Base-by-base conservation (phyloP, 2,329 filamentous ascomycete genomes). In the Talaromyces funiculosus region DNA sequence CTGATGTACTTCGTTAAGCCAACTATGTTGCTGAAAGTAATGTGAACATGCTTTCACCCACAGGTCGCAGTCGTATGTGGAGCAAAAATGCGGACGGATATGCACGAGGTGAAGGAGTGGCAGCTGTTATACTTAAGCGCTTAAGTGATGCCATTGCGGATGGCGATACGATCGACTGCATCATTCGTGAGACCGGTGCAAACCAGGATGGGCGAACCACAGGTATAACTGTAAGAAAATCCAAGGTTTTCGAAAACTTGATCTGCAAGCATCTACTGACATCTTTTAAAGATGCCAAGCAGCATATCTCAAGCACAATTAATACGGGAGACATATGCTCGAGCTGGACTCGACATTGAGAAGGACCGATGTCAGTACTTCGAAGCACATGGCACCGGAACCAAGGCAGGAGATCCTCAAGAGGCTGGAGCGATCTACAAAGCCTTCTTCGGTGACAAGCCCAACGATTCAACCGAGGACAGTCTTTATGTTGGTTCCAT, bases 61-160 rank as follows among this genome's bases (percentile, higher is more conserved):
- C 78, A 0, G 82, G 82, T 1, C 75, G 79, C 40, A 84, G 79
- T n/a, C 79, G 77, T 54, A 81, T 77, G 72, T 81, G 74, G 72
- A 74, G 77, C 65, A 66, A 64, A 0, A 66, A 64, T 1, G 82
- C 78, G 0, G 69, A 81, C 63, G 82, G 81, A 4, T 82, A 76
- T 68, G 80, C 74, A 26, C 75, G 81, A 1, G 81, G 79, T 5
- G 83, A 85, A 54, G 82, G 81, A 2, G 68, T 82, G 14, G 76
- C 76, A 0, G 69, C 73, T 0, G 62, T 86, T 0, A 68, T 85
- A 0, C 62, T 86, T 0, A 85, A 85, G 67, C 71, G 67, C 1
- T 66, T 85, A 0, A 68, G 66, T 3, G 67, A 75, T 0, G 84
- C 84, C 0, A 55, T 84, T 2, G 66, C 56, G 0, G 76, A 80